A percentile compares a stretch with the other conserved stretches of the same genome.
Conservation (phyloP, 2,329 filamentous ascomycete genomes). For the Lasiodiplodia sp. region DNA sequence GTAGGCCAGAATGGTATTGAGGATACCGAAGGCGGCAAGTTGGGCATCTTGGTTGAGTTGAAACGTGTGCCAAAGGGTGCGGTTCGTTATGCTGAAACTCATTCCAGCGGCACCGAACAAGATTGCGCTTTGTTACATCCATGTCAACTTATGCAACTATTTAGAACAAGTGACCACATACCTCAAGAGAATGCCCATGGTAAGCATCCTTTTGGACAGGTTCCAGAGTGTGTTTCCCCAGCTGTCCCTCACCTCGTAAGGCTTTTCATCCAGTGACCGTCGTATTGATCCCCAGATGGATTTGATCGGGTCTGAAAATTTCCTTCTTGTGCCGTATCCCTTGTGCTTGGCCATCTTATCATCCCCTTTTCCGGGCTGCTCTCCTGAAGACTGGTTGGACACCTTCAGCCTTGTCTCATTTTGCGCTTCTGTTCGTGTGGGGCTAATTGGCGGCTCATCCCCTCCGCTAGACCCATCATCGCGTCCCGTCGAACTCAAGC, state of each 20-base stretch:
- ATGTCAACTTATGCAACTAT: accelerated
- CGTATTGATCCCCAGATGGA: background rate
- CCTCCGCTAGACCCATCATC: too few species aligned
- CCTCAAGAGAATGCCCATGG: background rate
- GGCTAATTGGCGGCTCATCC: too few species aligned
- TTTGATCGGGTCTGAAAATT: background rate
- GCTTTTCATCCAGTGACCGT: background rate
- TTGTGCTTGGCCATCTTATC: background rate
- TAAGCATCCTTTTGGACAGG: background rate
- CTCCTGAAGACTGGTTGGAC: too few species aligned
- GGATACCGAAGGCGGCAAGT: background rate
- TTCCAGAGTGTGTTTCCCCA: background rate
- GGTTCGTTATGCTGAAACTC: background rate
- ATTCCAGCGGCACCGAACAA: background rate
- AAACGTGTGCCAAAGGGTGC: background rate
- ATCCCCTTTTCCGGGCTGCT: background rate
- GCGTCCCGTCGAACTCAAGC: too few species aligned
- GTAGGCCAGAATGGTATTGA: background rate
- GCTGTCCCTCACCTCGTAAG: background rate
- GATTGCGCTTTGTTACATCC: background rate
- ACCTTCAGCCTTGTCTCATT: too few species aligned
- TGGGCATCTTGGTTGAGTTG: background rate
- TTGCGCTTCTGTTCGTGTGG: too few species aligned
- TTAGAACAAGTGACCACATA: background rate
- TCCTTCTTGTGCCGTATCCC: background rate